Evolutionary conservation across 2,329 filamentous ascomycete species (phyloP), one percentile per base, ranked within the genome.

Genomic region (Penicillium sp.): DNA sequence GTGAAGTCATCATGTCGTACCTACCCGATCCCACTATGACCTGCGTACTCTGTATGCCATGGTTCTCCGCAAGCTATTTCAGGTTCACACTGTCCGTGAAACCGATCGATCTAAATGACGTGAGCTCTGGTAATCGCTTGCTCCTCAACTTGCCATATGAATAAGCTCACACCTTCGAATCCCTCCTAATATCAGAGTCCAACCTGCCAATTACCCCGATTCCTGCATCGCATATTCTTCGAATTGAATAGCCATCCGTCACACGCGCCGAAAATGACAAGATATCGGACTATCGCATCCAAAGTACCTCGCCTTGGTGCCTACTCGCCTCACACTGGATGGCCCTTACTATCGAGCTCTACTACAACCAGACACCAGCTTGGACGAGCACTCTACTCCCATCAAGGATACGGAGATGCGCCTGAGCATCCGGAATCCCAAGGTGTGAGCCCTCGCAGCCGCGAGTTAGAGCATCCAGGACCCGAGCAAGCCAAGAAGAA

Each of bases 401-500:
- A 50, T 6, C 50, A 51, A 18, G 58, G 58, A 4, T 60, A 60
- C 41, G 58, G 58, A 4, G 51, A 55, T 43, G 55, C 41, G 18
- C 50, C 35, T 14, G 27, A 60, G 22, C 27, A 58, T 16, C 58
- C 58, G n/a, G 6, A 7, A 7, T 13, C 47, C 3, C 55, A 58
- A 55, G 58, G 58, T 1, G 55, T 58, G n/a, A 60, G 40, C 41
- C 46, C 2, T n/a, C 58, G 58, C n/a, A 60, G 33, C 14, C 55
- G 58, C n/a, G 58, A 60, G n/a, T 27, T 60, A 10, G 58, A 60
- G 35, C 58, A 60, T 13, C 55, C 58, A 4, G 58, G 58, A 37
- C 58, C 58, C 5, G 24, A 49, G 16, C 58, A 59, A 27, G 18
- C 24, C 27, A 27, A 39, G 13, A 51, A 51, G 22, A 40, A 51